Base-by-base conservation (phyloP, 2,329 filamentous ascomycete species). In the Lizonia empirigonia region DNA sequence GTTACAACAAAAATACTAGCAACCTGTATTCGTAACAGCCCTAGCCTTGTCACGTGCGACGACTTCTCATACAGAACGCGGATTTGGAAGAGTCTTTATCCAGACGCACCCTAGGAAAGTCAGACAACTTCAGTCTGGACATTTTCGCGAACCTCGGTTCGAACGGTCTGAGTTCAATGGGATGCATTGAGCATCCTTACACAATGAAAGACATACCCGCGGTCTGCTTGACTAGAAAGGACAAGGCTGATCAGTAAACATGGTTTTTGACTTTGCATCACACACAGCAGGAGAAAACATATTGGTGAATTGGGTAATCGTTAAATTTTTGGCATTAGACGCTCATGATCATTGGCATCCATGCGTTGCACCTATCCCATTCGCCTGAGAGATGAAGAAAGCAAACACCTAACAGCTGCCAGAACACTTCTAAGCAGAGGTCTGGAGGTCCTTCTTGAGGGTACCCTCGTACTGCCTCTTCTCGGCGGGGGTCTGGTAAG, bases 401-500 rank as follows among this genome's bases (percentile, higher is more conserved):
- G 60, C 48, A 65, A 62, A 59, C 63, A 64, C 54, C 62, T 49
- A 60, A 58, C 55, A 53, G 56, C 50, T 61, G 57, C 62, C 59
- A 65, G 54, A 56, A 58, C 29, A 44, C 36, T 53, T 67, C 77
- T 82, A 85, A 70, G 79, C 75, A 68, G 78, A 76, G 72, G 79
- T 74, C 72, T 79, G 77, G 68, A 89, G 79, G 73, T 99, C 94
- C 91, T 97, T 99, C 91, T 99, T 99, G 90, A 99, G 91, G 54
- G 91, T 95, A 83, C 94, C 94, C 81, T 96, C 79, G 85, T 91
- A 94, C 78, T 91, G 87, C 83, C 89, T 90, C 91, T 99, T 99
- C 89, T 99, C 94, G 76, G 90, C 89, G 67, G 88, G 83, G 63
- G 94, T 99, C 85, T 99, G 94, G 91, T 96, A 99, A 74, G 91